Evolutionary conservation across 257 asterid species (phyloP).

Genomic region (Solanum sparsipilum): DNA sequence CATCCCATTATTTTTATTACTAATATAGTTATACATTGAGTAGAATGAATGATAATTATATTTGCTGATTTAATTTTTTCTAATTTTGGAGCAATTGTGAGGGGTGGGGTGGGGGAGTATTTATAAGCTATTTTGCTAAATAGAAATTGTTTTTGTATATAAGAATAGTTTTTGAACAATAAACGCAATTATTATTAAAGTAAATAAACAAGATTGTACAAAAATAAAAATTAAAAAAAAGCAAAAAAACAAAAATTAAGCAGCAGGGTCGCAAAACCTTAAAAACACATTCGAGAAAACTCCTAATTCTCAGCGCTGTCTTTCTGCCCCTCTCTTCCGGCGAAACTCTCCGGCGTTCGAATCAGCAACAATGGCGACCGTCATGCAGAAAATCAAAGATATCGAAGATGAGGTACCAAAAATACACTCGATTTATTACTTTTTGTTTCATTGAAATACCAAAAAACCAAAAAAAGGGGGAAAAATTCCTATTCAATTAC

Average conservation of each 20-base stretch:
- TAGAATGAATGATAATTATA: too few species aligned
- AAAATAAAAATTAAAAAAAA: too few species aligned
- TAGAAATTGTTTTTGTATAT: too few species aligned
- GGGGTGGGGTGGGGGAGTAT: too few species aligned
- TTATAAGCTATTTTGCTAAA: too few species aligned
- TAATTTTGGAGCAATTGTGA: too few species aligned
- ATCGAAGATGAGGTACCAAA: slow-evolving; percentile 89
- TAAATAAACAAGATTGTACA: too few species aligned
- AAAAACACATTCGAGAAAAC: not conserved
- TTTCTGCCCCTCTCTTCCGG: not conserved
- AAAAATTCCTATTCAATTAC: not conserved
- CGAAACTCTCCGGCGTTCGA: not conserved
- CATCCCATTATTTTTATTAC: too few species aligned
- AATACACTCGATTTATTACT: not conserved
- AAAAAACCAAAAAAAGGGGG: not conserved
- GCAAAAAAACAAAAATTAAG: not conserved
- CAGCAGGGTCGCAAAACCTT: not conserved
- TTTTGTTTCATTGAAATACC: not conserved
- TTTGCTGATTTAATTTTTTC: too few species aligned
- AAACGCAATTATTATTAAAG: too few species aligned
- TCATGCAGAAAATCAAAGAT: slow-evolving; percentile 97
- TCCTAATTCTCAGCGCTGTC: not conserved
- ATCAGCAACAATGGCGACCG: slow-evolving; percentile 59
- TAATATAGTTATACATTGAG: too few species aligned
- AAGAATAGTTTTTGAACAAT: too few species aligned